A percentile compares a stretch with the other conserved stretches of the same genome.
Conservation (phyloP, 495 filamentous ascomycete species). For the Penicillium coprophilum region DNA sequence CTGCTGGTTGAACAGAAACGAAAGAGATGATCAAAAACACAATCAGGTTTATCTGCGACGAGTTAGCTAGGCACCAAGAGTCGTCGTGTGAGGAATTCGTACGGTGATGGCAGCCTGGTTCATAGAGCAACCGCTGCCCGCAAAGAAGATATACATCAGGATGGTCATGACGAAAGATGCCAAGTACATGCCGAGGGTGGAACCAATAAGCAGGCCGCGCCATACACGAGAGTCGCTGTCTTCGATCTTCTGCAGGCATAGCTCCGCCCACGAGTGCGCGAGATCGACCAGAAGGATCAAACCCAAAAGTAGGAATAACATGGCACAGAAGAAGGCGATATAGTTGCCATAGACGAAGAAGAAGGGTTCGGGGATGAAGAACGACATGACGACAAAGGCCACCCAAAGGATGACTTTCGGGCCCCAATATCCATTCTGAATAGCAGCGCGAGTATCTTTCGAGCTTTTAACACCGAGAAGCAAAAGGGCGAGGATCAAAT, state of each 20-base stretch:
- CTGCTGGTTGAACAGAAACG: slow-evolving; percentile 82
- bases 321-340: slow-evolving; percentile 81
- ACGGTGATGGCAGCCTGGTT: slow-evolving; percentile 79
- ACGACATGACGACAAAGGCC: slow-evolving; percentile 79
- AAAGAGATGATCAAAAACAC: slow-evolving; percentile 78
- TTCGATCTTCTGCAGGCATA: slow-evolving; percentile 92
- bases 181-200: slow-evolving; percentile 92
- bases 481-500: slow-evolving; percentile 77
- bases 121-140: slow-evolving; percentile 78
- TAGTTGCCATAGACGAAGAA: slow-evolving; percentile 97
- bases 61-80: slow-evolving; percentile 23
- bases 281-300: slow-evolving; percentile 92
- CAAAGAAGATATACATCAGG: slow-evolving; percentile 97
- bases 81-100: slow-evolving; percentile 17
- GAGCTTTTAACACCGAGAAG: slow-evolving; percentile 84
- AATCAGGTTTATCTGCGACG: slow-evolving; percentile 70
- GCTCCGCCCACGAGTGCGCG: slow-evolving; percentile 96
- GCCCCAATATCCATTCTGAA: slow-evolving; percentile 97
- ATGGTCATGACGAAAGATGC: slow-evolving; percentile 89
- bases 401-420: slow-evolving; percentile 86
- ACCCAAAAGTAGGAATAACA: slow-evolving; percentile 91
- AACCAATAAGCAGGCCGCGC: slow-evolving; percentile 84
- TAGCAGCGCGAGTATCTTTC: slow-evolving; percentile 79
- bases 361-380: slow-evolving; percentile 93
- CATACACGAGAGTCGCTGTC: slow-evolving; percentile 79